Percentiles rank a stretch among this genome's conserved stretches.
Evolutionary conservation across 1,284 basidiomycete genomes (phyloP).

Genomic region (Melampsora americana): DNA sequence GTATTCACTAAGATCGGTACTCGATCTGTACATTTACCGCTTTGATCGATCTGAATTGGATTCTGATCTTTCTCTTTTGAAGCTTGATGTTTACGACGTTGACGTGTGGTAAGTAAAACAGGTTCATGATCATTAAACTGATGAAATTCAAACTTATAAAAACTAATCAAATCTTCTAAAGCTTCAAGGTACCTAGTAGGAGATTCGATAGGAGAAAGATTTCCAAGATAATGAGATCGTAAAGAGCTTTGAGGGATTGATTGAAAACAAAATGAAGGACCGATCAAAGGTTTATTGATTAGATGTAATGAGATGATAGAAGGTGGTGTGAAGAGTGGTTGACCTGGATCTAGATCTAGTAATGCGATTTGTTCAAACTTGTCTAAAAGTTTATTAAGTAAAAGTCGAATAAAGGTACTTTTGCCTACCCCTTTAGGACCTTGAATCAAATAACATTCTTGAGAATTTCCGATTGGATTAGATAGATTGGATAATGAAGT

Average conservation of each 20-base stretch:
- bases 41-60: background rate
- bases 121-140: background rate
- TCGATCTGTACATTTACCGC: background rate
- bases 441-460: conserved; percentile 23
- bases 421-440: conserved; percentile 33
- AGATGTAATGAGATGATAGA: conserved; percentile 27
- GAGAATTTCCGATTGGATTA: too few relatives aligned
- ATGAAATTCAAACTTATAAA: background rate
- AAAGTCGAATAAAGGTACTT: conserved; percentile 26
- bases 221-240: conserved; percentile 33
- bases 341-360: conserved; percentile 40
- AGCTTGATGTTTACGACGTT: conserved; percentile 5
- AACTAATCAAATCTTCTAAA: conserved; percentile 15
- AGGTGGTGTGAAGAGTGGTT: conserved; percentile 39
- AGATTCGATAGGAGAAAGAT: conserved; percentile 32
- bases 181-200: conserved; percentile 13
- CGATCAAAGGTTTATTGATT: conserved; percentile 18
- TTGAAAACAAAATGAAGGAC: conserved; percentile 33
- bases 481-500: background rate
- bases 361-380: conserved; percentile 26
- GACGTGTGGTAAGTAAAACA: background rate
- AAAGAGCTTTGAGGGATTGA: conserved; percentile 4
- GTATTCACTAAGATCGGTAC: conserved; percentile 39
- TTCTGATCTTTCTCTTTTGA: too few relatives aligned
- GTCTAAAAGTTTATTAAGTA: conserved; percentile 29